A percentile compares a stretch with the other conserved stretches of the same genome.
phyloP scores from a whole-genome alignment of 768 basidiomycete species.

The Scleroderma citrinum region DNA sequence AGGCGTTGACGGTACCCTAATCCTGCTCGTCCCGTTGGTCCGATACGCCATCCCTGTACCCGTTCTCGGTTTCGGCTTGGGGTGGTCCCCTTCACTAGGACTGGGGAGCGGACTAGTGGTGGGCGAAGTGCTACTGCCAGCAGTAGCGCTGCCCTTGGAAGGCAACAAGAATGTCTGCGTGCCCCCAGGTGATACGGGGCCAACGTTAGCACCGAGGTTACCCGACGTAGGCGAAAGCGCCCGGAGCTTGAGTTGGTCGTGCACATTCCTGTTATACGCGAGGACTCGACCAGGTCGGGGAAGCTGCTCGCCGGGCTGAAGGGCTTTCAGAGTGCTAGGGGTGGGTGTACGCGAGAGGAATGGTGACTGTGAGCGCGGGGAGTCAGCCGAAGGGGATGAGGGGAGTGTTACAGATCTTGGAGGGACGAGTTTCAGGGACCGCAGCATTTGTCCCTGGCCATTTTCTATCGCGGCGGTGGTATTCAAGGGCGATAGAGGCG shows the following conservation, averaged over 20 bases:
- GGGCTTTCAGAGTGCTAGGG: conserved; percentile 6
- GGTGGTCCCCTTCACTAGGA: conserved; percentile 8
- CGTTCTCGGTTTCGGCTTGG: conserved; percentile 49
- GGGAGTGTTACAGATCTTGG: conserved; percentile 11
- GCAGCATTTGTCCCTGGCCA: conserved; percentile 14
- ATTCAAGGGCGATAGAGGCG: not conserved
- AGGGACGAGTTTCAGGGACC: conserved; percentile 22
- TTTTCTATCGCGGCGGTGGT: not conserved
- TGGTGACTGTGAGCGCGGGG: not conserved
- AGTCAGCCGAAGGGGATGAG: not conserved
- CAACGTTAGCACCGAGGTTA: conserved; percentile 3
- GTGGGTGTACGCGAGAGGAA: conserved; percentile 8
- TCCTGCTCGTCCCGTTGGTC: conserved; percentile 19
- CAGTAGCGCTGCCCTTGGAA: not conserved
- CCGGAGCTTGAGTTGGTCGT: conserved; percentile 26
- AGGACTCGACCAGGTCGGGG: conserved; percentile 21
- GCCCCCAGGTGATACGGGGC: conserved; percentile 13
- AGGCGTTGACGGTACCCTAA: not conserved
- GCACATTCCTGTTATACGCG: conserved; percentile 30
- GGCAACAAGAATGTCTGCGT: conserved; percentile 18
- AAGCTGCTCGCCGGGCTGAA: conserved; percentile 20
- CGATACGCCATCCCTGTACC: conserved; percentile 69
- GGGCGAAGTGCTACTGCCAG: not conserved
- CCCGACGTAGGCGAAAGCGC: conserved; percentile 10
- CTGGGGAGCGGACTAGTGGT: conserved; percentile 8